Evolutionary conservation across 148 eudicot genomes (phyloP).

Genomic region (Chenopodium formosanum): DNA sequence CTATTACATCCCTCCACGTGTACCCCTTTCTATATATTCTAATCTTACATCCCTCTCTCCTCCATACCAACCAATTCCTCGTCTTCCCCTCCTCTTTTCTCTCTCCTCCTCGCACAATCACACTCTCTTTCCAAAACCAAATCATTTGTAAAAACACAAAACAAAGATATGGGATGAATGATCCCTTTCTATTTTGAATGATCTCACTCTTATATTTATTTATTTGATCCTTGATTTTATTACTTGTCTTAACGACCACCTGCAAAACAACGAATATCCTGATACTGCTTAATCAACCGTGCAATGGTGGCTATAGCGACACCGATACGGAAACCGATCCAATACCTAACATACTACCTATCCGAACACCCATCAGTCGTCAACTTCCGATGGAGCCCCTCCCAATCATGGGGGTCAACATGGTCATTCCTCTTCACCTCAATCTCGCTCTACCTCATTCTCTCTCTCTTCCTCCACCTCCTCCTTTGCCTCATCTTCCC

Average conservation of each 20-base stretch:
- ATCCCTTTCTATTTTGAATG: no score
- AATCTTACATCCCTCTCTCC: neutral
- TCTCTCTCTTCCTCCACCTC: constrained; percentile 41
- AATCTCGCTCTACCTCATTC: constrained; percentile 43
- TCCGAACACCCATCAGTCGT: constrained; percentile 67
- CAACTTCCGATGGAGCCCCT: constrained; percentile 67
- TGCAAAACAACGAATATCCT: no score
- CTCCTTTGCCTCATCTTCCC: constrained; percentile 39
- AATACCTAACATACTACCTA: constrained; percentile 32
- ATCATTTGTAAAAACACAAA: no score
- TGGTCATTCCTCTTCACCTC: constrained; percentile 73
- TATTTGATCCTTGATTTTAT: neutral
- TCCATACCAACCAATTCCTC: neutral
- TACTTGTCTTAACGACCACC: no score
- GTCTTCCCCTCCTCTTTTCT: neutral
- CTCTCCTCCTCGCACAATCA: no score
- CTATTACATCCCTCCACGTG: neutral
- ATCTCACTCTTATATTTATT: neutral
- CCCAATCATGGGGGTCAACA: constrained; percentile 73
- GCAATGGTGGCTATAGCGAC: neutral
- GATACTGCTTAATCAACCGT: neutral
- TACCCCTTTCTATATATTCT: neutral
- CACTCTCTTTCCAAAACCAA: no score
- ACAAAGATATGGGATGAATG: no score
- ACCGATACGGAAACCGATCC: neutral